phyloP scores from a whole-genome alignment of 768 basidiomycete genomes.

The Leccinum imitatum region DNA sequence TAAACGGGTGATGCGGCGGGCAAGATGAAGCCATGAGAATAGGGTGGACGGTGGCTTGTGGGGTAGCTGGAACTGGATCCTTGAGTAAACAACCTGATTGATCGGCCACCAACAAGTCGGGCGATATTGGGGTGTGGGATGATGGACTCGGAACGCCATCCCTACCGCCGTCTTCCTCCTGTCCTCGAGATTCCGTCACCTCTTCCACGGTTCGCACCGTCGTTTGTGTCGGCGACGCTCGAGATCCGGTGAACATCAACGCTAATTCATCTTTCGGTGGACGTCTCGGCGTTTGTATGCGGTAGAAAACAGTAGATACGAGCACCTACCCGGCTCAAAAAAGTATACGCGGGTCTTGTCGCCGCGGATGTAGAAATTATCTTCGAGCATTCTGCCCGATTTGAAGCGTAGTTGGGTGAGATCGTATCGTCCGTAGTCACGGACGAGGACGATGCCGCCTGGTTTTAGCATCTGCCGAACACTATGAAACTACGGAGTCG shows the following conservation, averaged over 20 bases:
- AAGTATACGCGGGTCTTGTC: constrained; percentile 98
- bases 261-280: constrained; percentile 66
- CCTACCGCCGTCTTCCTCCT: constrained; percentile 15
- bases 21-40: constrained; percentile 26
- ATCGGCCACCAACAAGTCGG: background rate
- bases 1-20: constrained; percentile 64
- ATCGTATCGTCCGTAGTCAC: constrained; percentile 95
- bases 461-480: constrained; percentile 80
- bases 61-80: background rate
- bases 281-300: background rate
- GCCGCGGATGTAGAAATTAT: constrained; percentile 94
- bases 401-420: constrained; percentile 95
- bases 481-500: constrained; percentile 1
- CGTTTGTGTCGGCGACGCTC: constrained; percentile 35
- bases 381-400: constrained; percentile 79
- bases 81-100: constrained; percentile 2
- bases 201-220: constrained; percentile 34
- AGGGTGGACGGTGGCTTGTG: constrained; percentile 33
- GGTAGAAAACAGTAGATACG: background rate
- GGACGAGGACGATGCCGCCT: constrained; percentile 76
- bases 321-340: constrained; percentile 73
- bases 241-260: constrained; percentile 71
- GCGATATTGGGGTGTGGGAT: constrained; percentile 11
- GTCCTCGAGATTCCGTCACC: constrained; percentile 33
- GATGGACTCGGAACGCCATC: constrained; percentile 2